Evolutionary conservation across 1,139 yeast genomes (phyloP), one percentile per base, ranked within the genome.

Genomic region (Hansenula sp.): DNA sequence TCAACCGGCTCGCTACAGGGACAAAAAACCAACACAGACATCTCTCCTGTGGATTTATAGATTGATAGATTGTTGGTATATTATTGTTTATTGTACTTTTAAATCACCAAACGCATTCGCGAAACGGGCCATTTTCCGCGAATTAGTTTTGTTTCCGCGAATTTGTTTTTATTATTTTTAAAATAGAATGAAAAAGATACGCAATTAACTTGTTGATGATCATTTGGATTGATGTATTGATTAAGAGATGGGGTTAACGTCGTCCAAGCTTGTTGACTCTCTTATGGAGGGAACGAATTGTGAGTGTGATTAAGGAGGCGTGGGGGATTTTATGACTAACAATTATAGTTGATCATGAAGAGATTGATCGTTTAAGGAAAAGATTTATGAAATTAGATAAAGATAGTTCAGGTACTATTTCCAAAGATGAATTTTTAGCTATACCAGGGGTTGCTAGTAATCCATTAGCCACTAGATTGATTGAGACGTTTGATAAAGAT

Each of bases 351-450:
- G 90, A 86, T 46, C 75, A 83, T 40, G 96, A 88, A 50, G 99
- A 94, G 59, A 85, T 94, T 40, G 95, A 90, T 59, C 73, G 98
- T 46, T 70, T 94, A 47, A 78, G 96, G 47, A 89, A 89, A 59
- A 71, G 98, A 50, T 94, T 94, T 62, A 86, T 90, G 95, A 94
- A 94, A 60, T 69, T 94, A 39, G 99, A 94, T 62, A 82, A 84
- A 49, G 97, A 94, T 61, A 84, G 90, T 40, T 81, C 90, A 3
- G 98, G 98, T 1, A 82, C 95, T 18, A 86, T 94, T 34, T 97
- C 92, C 47, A 84, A 84, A 51, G 80, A 79, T 38, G 98, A 94
- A 64, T 92, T 94, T 57, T 71, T 90, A 55, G 79, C 90, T 3
- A 90, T 94, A 37, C 98, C 98, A 0, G 97, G 97, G 0, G 88